Conservation (phyloP, 83 land plant genomes). For the Picea abies region DNA sequence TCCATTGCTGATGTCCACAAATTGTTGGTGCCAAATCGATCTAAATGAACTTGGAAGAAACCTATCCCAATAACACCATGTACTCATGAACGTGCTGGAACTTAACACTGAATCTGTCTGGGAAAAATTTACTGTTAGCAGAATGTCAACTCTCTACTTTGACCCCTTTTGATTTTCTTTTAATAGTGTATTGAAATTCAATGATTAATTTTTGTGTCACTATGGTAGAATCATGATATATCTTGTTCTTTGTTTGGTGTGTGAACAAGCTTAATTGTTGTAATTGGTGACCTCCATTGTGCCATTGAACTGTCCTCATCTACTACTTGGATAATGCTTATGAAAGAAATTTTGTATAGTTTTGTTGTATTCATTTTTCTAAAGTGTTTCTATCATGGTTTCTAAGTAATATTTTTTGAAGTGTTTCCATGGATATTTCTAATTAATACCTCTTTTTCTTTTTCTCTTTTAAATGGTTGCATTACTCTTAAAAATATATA, state of each 20-base stretch:
- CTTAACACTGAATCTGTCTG: no score
- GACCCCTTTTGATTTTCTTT: background rate
- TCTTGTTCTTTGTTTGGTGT: background rate
- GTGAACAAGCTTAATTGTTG: background rate
- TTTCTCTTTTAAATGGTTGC: background rate
- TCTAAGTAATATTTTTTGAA: background rate
- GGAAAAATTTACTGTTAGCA: no score
- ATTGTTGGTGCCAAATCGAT: no score
- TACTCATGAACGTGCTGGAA: no score
- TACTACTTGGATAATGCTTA: background rate
- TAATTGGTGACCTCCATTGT: background rate
- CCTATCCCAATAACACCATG: no score
- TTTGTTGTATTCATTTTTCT: no score
- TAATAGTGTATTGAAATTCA: background rate
- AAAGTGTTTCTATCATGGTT: background rate
- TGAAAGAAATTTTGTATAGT: background rate
- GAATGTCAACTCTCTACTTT: background rate
- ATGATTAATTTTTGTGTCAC: background rate
- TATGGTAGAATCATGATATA: background rate
- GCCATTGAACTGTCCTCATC: background rate
- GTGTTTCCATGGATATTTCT: background rate
- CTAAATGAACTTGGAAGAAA: no score
- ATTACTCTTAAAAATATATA: constrained; percentile 19
- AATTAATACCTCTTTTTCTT: background rate
- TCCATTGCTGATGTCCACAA: no score